Evolutionary conservation across 345 rosid genomes (phyloP), one percentile per base, ranked within the genome.

Genomic region (Litchi chinensis): DNA sequence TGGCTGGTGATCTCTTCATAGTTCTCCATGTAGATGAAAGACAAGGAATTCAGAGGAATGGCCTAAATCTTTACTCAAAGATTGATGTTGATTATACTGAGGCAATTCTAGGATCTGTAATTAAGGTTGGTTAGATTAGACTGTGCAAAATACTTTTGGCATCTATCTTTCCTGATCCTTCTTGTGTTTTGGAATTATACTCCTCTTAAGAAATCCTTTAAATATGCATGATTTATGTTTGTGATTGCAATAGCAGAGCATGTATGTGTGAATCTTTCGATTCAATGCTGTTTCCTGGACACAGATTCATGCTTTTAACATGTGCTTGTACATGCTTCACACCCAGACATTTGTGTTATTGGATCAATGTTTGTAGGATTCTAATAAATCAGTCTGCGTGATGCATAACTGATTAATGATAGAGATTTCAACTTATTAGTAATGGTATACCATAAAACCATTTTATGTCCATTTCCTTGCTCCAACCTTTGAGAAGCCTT

Each of bases 1-100:
- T 88, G 70, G 81, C 85, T 79, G 99, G 99, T 73, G 96, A 93
- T 85, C 85, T 95, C 79, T 90, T 83, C 79, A 79, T 93, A 48
- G 83, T 85, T 52, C 89, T 95, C 82, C 92, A 83, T 80, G 70
- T 95, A 70, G 89, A 84, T 76, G 92, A 83, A 85, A 93, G 89
- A 82, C 90, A 75, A 77, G 99, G 98, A 82, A 92, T 92, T 79
- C 74, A 77, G 83, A 89, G 99, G 77, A 91, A 95, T 68, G 98
- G 97, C 19, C 87, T 91, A 76, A 88, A 93, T 81, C 90, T 95
- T 60, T 89, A 87, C 85, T 95, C 97, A 74, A 92, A 88, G 76
- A 82, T 95, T 83, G 83, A 74, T 81, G 63, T 95, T 24, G 94
- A 92, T 83, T 95, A 88, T 83, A 89, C 93, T 2, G 93, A 92